Evolutionary conservation across 208 protist genomes (phyloP).

Genomic region (Leishmania braziliensis): DNA sequence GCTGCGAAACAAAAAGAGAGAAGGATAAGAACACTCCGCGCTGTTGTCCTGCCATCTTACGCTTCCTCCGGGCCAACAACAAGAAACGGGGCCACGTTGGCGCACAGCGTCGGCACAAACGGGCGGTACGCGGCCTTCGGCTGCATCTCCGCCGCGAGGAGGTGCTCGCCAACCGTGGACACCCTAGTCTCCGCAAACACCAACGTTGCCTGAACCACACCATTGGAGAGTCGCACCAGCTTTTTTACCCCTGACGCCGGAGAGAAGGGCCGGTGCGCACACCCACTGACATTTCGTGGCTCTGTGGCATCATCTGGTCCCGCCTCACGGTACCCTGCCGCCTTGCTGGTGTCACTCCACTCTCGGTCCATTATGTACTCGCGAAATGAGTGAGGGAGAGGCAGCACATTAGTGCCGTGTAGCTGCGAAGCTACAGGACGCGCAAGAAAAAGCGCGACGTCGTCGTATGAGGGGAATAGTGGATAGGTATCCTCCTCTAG

Average conservation of each 20-base stretch:
- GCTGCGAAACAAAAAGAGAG: not conserved
- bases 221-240: not conserved
- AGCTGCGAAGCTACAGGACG: slow-evolving; percentile 49
- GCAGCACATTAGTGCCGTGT: slow-evolving; percentile 28
- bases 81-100: slow-evolving; percentile 68
- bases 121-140: slow-evolving; percentile 44
- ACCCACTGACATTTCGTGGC: not conserved
- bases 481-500: not conserved
- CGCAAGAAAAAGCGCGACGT: slow-evolving; percentile 43
- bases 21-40: not conserved
- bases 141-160: slow-evolving; percentile 62
- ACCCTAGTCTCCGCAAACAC: slow-evolving; percentile 50
- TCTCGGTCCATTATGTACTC: not conserved
- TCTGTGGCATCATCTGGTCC: not conserved
- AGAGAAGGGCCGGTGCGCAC: not conserved
- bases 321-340: not conserved
- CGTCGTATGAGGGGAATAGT: slow-evolving; percentile 51
- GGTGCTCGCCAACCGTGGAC: slow-evolving; percentile 57
- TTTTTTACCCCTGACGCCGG: not conserved
- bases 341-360: not conserved
- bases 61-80: slow-evolving; percentile 39
- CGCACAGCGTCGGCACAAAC: slow-evolving; percentile 63
- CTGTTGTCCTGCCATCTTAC: not conserved
- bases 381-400: slow-evolving; percentile 15
- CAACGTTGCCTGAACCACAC: slow-evolving; percentile 4